These are phyloP conservation scores for Aethionema arabicum DNA, from an alignment of 345 rosid species.

Conservation along the genomic window DNA sequence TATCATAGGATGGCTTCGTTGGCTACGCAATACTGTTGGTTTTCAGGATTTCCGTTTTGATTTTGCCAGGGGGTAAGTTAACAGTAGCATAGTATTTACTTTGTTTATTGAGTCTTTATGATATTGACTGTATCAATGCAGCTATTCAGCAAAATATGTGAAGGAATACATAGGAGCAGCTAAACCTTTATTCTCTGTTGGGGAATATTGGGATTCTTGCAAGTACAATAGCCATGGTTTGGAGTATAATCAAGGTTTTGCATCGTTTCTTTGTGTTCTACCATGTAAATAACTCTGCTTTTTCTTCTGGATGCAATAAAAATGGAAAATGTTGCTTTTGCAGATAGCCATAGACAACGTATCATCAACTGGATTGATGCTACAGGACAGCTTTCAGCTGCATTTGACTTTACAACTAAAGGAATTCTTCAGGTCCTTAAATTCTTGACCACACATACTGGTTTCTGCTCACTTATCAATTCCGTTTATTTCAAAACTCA, in stretches of 20 bases:
- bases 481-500: conserved; percentile 1
- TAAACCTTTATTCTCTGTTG: conserved; percentile 79
- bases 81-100: background rate
- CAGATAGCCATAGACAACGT: conserved; percentile 82
- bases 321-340: background rate
- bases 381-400: conserved; percentile 72
- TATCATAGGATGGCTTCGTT: conserved; percentile 67
- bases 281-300: background rate
- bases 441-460: background rate
- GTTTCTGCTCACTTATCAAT: background rate
- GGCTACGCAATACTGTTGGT: conserved; percentile 63
- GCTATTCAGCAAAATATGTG: conserved; percentile 76
- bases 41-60: conserved; percentile 95
- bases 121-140: conserved; percentile 22
- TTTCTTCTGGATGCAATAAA: background rate
- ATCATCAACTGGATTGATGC: conserved; percentile 81
- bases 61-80: conserved; percentile 76
- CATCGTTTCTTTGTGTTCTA: conserved; percentile 12
- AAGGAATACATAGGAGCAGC: conserved; percentile 86
- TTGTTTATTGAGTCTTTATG: background rate
- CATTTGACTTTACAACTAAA: conserved; percentile 93
- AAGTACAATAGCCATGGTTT: conserved; percentile 54
- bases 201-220: conserved; percentile 96
- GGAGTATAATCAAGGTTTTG: conserved; percentile 84
- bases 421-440: conserved; percentile 74